A percentile compares a stretch with the other conserved stretches of the same genome.
Conservation (phyloP, 1,284 basidiomycete species). For the Ceratobasidium sp. region DNA sequence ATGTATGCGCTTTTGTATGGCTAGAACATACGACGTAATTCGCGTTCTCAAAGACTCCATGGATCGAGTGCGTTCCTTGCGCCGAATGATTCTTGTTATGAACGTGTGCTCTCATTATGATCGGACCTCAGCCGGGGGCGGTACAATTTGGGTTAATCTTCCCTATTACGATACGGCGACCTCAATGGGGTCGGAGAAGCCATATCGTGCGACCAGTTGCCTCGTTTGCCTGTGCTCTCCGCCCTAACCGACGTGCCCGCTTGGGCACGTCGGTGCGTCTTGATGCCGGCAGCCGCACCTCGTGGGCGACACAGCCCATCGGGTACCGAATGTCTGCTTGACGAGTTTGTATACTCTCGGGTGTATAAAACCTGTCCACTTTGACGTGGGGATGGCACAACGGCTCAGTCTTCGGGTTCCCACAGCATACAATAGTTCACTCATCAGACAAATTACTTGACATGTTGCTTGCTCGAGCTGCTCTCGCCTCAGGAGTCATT, state of each 20-base stretch:
- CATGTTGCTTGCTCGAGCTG: slow-evolving; percentile 39
- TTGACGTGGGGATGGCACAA: not conserved
- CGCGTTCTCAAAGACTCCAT: no score
- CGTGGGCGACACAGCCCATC: not conserved
- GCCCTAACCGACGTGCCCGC: slow-evolving; percentile 1
- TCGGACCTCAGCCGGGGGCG: not conserved
- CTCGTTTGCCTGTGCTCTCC: not conserved
- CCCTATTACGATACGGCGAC: no score
- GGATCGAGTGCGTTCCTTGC: not conserved
- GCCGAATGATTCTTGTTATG: not conserved
- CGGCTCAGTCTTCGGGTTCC: not conserved
- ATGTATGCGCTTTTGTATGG: slow-evolving; percentile 1
- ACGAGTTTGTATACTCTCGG: not conserved
- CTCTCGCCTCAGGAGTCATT: slow-evolving; percentile 36
- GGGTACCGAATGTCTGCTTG: not conserved
- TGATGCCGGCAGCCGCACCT: not conserved
- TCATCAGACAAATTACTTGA: not conserved
- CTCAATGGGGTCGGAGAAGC: slow-evolving; percentile 5
- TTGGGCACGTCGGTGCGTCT: slow-evolving; percentile 14
- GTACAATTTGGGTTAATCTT: not conserved
- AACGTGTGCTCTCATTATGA: not conserved
- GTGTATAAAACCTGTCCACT: slow-evolving; percentile 20
- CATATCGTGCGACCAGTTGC: not conserved
- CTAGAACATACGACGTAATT: no score
- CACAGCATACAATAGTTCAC: not conserved